phyloP scores from a whole-genome alignment of 352 stramenopile genomes.

The Phytophthora colocasiae region DNA sequence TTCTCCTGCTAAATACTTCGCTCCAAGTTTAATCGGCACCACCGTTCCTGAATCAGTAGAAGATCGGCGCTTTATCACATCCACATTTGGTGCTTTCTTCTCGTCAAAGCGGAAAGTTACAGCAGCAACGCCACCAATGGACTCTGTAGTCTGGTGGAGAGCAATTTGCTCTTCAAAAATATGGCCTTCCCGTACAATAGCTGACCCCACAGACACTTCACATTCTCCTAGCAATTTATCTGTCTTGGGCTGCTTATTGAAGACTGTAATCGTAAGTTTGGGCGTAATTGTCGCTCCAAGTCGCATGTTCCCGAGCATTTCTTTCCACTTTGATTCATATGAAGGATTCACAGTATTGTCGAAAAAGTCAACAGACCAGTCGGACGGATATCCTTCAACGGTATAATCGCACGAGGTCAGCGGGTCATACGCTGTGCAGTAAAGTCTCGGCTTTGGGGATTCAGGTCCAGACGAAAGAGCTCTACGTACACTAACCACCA shows the following conservation, averaged over 20 bases:
- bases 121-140: constrained; percentile 48
- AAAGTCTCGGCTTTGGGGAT: constrained; percentile 45
- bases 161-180: constrained; percentile 73
- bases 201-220: constrained; percentile 74
- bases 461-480: constrained; percentile 41
- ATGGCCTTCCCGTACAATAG: constrained; percentile 75
- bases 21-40: constrained; percentile 32
- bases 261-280: constrained; percentile 73
- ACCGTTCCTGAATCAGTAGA: constrained; percentile 13
- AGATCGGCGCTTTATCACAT: neutral
- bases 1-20: constrained; percentile 38
- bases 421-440: constrained; percentile 88
- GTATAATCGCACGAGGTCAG: constrained; percentile 82
- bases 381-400: constrained; percentile 62
- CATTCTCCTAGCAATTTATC: constrained; percentile 79
- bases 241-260: constrained; percentile 71
- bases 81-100: constrained; percentile 38
- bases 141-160: constrained; percentile 35
- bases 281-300: constrained; percentile 72
- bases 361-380: constrained; percentile 81
- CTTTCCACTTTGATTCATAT: constrained; percentile 63
- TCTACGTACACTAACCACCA: constrained; percentile 75
- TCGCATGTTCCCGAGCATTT: constrained; percentile 55
- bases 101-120: constrained; percentile 71
- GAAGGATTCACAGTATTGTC: constrained; percentile 46